phyloP scores from a whole-genome alignment of 768 basidiomycete genomes.

The Mycena rosella region DNA sequence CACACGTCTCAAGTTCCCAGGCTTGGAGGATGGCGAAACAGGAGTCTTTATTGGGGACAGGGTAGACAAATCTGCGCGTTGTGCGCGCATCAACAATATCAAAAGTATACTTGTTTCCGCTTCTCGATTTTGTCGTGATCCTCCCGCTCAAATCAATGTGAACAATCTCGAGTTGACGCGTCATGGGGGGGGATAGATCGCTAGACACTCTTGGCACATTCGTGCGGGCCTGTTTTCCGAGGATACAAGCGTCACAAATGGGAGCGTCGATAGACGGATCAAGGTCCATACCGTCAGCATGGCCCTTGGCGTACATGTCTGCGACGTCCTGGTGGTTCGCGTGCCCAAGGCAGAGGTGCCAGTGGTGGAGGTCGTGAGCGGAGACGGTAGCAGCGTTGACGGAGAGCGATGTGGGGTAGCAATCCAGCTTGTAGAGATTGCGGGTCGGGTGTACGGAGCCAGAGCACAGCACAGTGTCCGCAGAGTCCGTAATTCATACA shows the following conservation, averaged over 20 bases:
- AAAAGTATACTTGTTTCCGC: neutral
- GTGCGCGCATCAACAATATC: neutral
- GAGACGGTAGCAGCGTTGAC: neutral
- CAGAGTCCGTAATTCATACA: neutral
- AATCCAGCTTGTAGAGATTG: neutral
- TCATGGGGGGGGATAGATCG: neutral
- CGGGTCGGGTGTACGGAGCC: neutral
- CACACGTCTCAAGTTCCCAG: neutral
- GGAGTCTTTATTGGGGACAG: neutral
- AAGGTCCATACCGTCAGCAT: conserved; percentile 5
- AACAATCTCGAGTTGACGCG: neutral
- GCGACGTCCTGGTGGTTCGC: neutral
- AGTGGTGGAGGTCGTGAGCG: neutral
- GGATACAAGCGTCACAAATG: conserved; percentile 1
- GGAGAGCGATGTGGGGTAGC: too few relatives aligned
- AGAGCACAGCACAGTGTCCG: neutral
- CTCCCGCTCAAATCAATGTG: neutral
- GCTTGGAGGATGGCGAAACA: neutral
- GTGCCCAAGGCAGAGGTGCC: neutral
- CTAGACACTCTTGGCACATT: neutral
- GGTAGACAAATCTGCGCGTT: neutral
- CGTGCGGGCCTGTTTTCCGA: too few relatives aligned
- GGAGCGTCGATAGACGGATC: neutral
- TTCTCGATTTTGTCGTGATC: neutral
- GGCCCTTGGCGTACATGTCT: neutral